Percentiles rank a stretch among this genome's conserved stretches.
phyloP scores from a whole-genome alignment of 2,329 filamentous ascomycete species.

The Neofusicoccum ribis region DNA sequence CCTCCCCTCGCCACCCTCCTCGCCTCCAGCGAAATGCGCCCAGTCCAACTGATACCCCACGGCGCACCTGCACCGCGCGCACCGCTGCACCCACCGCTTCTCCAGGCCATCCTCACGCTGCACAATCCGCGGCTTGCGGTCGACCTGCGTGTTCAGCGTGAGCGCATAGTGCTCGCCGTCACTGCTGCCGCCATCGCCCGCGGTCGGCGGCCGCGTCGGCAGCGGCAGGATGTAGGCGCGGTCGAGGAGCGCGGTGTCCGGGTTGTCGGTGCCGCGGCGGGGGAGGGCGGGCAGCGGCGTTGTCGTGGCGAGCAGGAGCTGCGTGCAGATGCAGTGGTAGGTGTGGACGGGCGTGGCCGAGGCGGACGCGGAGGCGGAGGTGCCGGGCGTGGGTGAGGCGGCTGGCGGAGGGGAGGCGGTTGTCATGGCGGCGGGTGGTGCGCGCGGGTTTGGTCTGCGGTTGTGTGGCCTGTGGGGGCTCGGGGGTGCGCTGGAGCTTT shows the following conservation, averaged over 20 bases:
- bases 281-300: constrained; percentile 55
- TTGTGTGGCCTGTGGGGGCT: background rate
- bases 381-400: constrained; percentile 30
- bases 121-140: constrained; percentile 53
- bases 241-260: constrained; percentile 45
- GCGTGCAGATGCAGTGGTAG: constrained; percentile 67
- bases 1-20: constrained; percentile 28
- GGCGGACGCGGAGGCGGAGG: background rate
- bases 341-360: constrained; percentile 44
- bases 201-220: constrained; percentile 20
- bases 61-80: constrained; percentile 60
- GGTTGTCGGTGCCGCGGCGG: constrained; percentile 41
- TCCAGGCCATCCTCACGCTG: constrained; percentile 65
- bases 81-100: constrained; percentile 61
- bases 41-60: constrained; percentile 64
- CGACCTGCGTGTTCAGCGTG: constrained; percentile 50
- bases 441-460: background rate
- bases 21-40: constrained; percentile 45
- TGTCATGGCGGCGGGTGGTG: background rate
- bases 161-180: constrained; percentile 47
- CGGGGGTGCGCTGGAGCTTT: background rate
- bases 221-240: constrained; percentile 60
- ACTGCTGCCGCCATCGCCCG: background rate
- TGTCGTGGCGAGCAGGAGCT: constrained; percentile 63
- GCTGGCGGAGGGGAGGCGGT: background rate